Percentiles rank a stretch among this genome's conserved stretches.
Evolutionary conservation across 176 grass and related monocot genomes (phyloP).

Genomic region (Leersia perrieri): DNA sequence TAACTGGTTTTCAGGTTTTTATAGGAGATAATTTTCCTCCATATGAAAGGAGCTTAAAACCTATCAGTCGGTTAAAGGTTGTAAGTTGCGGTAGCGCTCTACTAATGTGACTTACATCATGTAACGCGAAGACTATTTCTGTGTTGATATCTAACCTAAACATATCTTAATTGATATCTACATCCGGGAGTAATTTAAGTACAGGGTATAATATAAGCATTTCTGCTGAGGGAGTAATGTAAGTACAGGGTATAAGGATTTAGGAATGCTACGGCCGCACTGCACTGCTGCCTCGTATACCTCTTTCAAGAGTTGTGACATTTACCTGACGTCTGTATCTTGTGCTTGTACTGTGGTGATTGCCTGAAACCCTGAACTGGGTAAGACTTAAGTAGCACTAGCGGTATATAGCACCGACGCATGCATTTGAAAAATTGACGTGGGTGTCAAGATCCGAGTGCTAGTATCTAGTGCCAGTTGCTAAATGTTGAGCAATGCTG

Average conservation of each 20-base stretch:
- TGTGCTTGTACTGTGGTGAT: background rate
- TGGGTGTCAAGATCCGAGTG: background rate
- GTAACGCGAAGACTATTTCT: too few relatives aligned
- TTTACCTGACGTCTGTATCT: background rate
- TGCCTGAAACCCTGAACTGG: background rate
- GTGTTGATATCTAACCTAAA: background rate
- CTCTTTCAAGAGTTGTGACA: too few relatives aligned
- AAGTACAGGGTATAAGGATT: background rate
- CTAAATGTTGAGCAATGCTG: background rate
- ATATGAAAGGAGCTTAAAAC: background rate
- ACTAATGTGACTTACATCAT: too few relatives aligned
- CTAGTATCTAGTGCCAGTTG: too few relatives aligned
- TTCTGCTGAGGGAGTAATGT: too few relatives aligned
- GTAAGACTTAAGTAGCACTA: background rate
- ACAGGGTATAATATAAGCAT: too few relatives aligned
- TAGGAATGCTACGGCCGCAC: too few relatives aligned
- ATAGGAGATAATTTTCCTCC: slow-evolving; percentile 8
- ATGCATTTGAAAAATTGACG: too few relatives aligned
- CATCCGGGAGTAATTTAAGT: too few relatives aligned
- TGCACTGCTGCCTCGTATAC: too few relatives aligned
- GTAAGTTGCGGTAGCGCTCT: too few relatives aligned
- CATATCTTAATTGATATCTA: background rate
- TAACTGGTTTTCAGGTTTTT: slow-evolving; percentile 16
- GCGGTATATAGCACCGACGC: background rate
- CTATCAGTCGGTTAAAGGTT: too few relatives aligned